Percentiles rank a stretch among this genome's conserved stretches.
These are phyloP conservation scores for Collybiopsis luxurians DNA, from an alignment of 768 basidiomycete genomes.

Conservation along the genomic window DNA sequence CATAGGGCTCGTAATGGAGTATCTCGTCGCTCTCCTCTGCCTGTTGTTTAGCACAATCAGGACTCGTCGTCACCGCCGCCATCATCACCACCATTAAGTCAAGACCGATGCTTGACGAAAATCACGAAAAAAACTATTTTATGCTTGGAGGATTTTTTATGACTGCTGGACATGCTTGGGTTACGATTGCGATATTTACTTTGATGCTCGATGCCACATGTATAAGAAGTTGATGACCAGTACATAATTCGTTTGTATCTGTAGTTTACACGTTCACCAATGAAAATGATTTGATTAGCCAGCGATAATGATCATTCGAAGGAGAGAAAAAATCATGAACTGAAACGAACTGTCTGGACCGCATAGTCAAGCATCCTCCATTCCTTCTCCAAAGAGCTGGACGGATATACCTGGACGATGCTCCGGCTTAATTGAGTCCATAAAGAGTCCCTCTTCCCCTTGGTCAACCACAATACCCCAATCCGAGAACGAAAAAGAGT, in stretches of 20 bases:
- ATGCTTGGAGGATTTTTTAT: background rate
- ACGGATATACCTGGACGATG: slow-evolving; percentile 40
- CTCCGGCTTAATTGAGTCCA: slow-evolving; percentile 84
- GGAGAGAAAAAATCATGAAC: background rate
- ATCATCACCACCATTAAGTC: background rate
- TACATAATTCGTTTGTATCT: background rate
- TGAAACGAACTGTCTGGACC: slow-evolving; percentile 46
- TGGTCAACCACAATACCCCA: slow-evolving; percentile 44
- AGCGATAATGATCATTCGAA: no score
- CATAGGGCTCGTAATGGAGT: slow-evolving; percentile 63
- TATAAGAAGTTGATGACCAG: background rate
- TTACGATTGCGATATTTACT: background rate
- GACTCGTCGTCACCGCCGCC: slow-evolving; percentile 24
- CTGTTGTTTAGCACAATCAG: slow-evolving; percentile 44
- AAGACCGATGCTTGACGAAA: no score
- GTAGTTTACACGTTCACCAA: background rate
- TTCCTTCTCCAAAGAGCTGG: slow-evolving; percentile 35
- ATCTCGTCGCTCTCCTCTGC: slow-evolving; percentile 45
- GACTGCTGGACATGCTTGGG: background rate
- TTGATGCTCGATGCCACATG: background rate
- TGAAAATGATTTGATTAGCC: background rate
- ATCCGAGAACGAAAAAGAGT: slow-evolving; percentile 25
- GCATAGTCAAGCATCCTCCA: slow-evolving; percentile 75
- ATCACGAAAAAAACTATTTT: no score
- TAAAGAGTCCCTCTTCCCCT: slow-evolving; percentile 36